Evolutionary conservation across 2,329 filamentous ascomycete species (phyloP).

Genomic region (Gaeumannomyces sp.): DNA sequence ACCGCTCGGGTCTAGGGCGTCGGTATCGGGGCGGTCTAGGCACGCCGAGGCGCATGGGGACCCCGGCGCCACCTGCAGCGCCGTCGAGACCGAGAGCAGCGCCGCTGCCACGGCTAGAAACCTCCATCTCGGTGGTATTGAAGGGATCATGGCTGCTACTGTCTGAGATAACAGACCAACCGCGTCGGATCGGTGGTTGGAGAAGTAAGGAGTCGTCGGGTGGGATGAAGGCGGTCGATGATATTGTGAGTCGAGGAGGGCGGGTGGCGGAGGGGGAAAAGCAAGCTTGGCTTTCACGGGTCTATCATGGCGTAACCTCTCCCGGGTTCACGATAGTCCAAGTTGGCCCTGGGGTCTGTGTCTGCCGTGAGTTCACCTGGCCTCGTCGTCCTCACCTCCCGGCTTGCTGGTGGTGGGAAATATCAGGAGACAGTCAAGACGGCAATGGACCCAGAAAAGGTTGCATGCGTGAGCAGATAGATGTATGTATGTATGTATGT

Average conservation of each 20-base stretch:
- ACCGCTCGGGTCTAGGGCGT: conserved; percentile 26
- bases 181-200: no score
- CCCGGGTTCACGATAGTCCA: neutral
- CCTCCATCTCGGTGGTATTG: conserved; percentile 9
- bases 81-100: conserved; percentile 13
- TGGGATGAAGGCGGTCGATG: neutral
- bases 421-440: neutral
- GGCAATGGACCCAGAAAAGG: neutral
- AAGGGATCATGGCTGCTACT: neutral
- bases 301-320: neutral
- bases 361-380: neutral
- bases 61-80: conserved; percentile 42
- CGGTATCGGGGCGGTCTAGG: conserved; percentile 29
- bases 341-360: neutral
- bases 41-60: conserved; percentile 45
- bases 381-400: neutral
- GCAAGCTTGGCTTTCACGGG: neutral
- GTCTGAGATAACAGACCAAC: no score
- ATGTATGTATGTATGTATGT: neutral
- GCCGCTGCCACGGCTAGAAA: conserved; percentile 17
- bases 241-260: neutral
- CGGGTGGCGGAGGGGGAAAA: neutral
- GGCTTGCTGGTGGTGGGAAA: neutral
- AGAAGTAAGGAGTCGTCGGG: no score
- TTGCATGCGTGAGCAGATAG: neutral